phyloP scores from a whole-genome alignment of 495 filamentous ascomycete species.

The Neohortaea acidophila region DNA sequence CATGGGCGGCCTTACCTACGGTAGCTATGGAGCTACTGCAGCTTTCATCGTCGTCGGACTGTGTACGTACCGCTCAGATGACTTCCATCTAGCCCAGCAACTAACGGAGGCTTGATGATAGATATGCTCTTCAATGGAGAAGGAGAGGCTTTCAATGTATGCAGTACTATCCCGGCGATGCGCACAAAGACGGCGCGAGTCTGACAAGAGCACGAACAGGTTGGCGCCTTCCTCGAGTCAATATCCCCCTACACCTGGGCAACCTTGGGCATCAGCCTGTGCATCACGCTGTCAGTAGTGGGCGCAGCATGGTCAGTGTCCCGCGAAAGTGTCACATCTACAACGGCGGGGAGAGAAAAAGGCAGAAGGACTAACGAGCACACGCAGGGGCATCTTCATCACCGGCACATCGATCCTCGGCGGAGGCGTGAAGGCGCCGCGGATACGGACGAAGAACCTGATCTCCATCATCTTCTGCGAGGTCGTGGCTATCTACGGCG shows the following conservation, averaged over 20 bases:
- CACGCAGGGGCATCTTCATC: constrained; percentile 90
- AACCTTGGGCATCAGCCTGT: constrained; percentile 75
- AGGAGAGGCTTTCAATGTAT: constrained; percentile 91
- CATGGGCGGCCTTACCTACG: constrained; percentile 40
- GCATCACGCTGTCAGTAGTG: constrained; percentile 87
- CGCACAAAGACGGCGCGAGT: constrained; percentile 3
- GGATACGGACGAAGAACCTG: constrained; percentile 96
- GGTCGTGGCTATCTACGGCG: constrained; percentile 98
- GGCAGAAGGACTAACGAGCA: constrained; percentile 24
- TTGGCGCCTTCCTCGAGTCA: constrained; percentile 85
- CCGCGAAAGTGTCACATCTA: background rate
- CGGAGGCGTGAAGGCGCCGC: constrained; percentile 84
- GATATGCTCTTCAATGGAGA: constrained; percentile 97
- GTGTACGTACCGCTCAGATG: constrained; percentile 47
- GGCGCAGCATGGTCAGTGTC: constrained; percentile 83
- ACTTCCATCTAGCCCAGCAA: constrained; percentile 11
- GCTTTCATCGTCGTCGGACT: constrained; percentile 69
- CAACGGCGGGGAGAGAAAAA: background rate
- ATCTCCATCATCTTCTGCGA: constrained; percentile 99
- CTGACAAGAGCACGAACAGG: constrained; percentile 33
- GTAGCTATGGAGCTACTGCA: constrained; percentile 50
- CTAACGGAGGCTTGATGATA: constrained; percentile 36
- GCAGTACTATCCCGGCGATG: constrained; percentile 14
- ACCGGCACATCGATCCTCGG: constrained; percentile 97
- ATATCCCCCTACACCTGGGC: constrained; percentile 94